These are phyloP conservation scores for Pelargonium cotyledonis DNA, from an alignment of 441 rosid genomes.

Conservation along the genomic window DNA sequence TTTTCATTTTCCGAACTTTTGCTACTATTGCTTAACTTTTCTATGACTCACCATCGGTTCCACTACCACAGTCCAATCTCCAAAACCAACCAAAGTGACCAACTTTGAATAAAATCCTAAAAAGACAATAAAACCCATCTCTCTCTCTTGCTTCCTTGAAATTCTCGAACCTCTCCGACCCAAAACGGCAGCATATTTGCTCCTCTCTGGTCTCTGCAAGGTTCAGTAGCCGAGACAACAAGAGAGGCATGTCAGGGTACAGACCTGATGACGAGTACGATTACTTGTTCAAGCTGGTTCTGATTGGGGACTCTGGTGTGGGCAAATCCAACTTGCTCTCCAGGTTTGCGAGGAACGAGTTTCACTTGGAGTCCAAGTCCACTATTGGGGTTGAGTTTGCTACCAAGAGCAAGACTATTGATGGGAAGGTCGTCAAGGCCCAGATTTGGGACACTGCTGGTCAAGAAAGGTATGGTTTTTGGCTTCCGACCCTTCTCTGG, in stretches of 20 bases:
- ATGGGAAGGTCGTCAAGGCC: slow-evolving; percentile 16
- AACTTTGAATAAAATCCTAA: slow-evolving; percentile 6
- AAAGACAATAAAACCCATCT: neutral
- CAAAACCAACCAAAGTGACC: slow-evolving; percentile 6
- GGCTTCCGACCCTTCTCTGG: no score
- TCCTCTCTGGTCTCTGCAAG: neutral
- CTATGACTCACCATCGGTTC: no score
- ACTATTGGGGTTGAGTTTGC: slow-evolving; percentile 24
- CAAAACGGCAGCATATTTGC: neutral
- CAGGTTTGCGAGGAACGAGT: slow-evolving; percentile 23
- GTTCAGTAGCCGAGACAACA: no score
- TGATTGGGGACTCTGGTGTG: slow-evolving; percentile 25
- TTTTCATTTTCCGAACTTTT: no score
- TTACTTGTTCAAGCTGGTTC: slow-evolving; percentile 22
- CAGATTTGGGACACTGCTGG: slow-evolving; percentile 1
- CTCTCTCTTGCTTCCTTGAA: neutral
- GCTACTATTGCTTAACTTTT: no score
- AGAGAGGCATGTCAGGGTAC: slow-evolving; percentile 2
- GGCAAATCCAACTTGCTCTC: slow-evolving; percentile 21
- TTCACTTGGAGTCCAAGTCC: slow-evolving; percentile 22
- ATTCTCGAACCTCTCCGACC: slow-evolving; percentile 5
- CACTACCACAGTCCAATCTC: neutral
- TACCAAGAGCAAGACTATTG: slow-evolving; percentile 20
- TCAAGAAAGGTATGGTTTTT: neutral
- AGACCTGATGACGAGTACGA: slow-evolving; percentile 3